Evolutionary conservation across 2,329 filamentous ascomycete genomes (phyloP).

Genomic region (Calcarisporium arbuscula): DNA sequence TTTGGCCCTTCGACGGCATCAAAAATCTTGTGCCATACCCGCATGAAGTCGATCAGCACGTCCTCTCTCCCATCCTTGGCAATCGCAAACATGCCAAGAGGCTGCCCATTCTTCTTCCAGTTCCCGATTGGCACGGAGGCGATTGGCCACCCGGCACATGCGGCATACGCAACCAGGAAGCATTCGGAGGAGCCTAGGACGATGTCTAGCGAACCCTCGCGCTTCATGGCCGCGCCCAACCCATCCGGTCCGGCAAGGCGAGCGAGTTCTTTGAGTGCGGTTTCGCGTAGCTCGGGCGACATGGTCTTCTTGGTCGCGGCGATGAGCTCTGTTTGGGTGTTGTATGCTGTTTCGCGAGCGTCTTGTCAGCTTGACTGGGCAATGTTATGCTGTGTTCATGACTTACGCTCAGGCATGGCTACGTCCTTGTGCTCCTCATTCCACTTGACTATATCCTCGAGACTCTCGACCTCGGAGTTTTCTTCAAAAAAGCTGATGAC

Average conservation of each 20-base stretch:
- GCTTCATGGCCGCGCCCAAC: constrained; percentile 6
- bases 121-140: constrained; percentile 9
- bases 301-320: constrained; percentile 3
- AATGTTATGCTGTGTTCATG: background rate
- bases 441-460: constrained; percentile 10
- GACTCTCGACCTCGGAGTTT: constrained; percentile 3
- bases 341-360: constrained; percentile 4
- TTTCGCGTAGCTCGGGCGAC: too few species aligned
- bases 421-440: constrained; percentile 12
- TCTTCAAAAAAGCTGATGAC: constrained; percentile 13
- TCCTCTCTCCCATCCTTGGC: constrained; percentile 9
- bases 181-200: constrained; percentile 10
- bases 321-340: constrained; percentile 11
- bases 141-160: constrained; percentile 8
- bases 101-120: constrained; percentile 10
- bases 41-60: constrained; percentile 10
- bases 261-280: background rate
- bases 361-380: background rate
- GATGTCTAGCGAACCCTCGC: constrained; percentile 6
- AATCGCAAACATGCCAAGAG: constrained; percentile 11
- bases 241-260: constrained; percentile 4
- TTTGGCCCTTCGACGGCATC: too few species aligned
- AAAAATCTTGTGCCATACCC: too few species aligned
- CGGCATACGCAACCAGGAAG: constrained; percentile 11
- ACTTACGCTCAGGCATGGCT: constrained; percentile 11